Conservation (phyloP, 495 filamentous ascomycete genomes). For the Lasiosphaeria hispida region DNA sequence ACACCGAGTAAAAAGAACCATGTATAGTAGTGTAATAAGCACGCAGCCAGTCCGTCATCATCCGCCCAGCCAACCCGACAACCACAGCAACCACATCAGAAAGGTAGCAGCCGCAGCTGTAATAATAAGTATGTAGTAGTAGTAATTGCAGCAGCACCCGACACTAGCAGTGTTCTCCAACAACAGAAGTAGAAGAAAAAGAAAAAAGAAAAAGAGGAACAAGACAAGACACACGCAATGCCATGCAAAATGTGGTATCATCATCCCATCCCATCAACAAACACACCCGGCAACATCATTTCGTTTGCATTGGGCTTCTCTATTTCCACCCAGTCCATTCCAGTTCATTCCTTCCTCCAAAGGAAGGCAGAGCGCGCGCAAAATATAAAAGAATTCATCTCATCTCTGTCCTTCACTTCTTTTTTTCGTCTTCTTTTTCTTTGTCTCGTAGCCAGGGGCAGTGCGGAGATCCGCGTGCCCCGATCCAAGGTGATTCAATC, state of each 20-base stretch:
- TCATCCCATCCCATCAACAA: conserved; percentile 17
- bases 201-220: neutral
- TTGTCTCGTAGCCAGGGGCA: neutral
- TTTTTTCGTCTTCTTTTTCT: conserved; percentile 2
- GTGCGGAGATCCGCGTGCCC: neutral
- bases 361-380: no score
- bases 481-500: neutral
- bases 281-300: neutral
- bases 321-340: neutral
- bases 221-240: conserved; percentile 13
- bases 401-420: neutral
- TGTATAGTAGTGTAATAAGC: conserved; percentile 1
- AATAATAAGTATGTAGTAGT: no score
- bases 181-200: neutral
- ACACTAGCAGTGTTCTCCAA: neutral
- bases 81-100: neutral
- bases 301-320: neutral
- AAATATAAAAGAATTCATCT: neutral
- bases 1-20: neutral
- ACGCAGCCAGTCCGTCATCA: neutral
- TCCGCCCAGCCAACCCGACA: neutral
- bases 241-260: conserved; percentile 27
- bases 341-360: neutral
- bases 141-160: neutral
- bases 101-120: no score